Percentiles rank a stretch among this genome's conserved stretches.
Conservation (phyloP, 352 stramenopile genomes). For the Globisporangium orthogonon region DNA sequence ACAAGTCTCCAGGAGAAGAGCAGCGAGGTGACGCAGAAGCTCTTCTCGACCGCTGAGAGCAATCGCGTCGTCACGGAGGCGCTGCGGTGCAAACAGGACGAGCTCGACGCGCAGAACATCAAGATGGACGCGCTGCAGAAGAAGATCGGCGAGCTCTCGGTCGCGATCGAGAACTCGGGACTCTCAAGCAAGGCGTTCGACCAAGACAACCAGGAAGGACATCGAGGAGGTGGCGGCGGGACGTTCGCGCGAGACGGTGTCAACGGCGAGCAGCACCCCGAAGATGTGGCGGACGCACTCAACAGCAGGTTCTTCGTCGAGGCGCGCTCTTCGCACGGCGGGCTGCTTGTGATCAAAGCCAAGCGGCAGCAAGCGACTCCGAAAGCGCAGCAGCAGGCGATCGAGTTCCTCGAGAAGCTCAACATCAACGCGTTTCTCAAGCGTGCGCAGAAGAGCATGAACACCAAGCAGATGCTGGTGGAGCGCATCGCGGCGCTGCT, state of each 20-base stretch:
- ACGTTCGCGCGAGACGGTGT: conserved; percentile 13
- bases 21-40: conserved; percentile 86
- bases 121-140: conserved; percentile 74
- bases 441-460: conserved; percentile 88
- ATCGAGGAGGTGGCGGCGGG: conserved; percentile 2
- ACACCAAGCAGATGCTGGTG: conserved; percentile 90
- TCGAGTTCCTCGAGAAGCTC: conserved; percentile 88
- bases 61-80: conserved; percentile 92
- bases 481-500: conserved; percentile 86
- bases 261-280: conserved; percentile 28
- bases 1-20: conserved; percentile 84
- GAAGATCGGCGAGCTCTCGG: conserved; percentile 55
- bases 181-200: conserved; percentile 13
- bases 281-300: conserved; percentile 48
- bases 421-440: conserved; percentile 92
- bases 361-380: conserved; percentile 81
- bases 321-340: conserved; percentile 68
- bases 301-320: conserved; percentile 88
- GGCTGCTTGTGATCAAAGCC: conserved; percentile 87
- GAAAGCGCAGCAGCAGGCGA: conserved; percentile 39
- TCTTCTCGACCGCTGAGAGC: conserved; percentile 87
- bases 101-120: conserved; percentile 83
- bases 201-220: conserved; percentile 20
- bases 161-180: conserved; percentile 53
- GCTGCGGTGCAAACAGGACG: conserved; percentile 83